phyloP scores from a whole-genome alignment of 176 grass and related monocot genomes.

The Musa beccarii region DNA sequence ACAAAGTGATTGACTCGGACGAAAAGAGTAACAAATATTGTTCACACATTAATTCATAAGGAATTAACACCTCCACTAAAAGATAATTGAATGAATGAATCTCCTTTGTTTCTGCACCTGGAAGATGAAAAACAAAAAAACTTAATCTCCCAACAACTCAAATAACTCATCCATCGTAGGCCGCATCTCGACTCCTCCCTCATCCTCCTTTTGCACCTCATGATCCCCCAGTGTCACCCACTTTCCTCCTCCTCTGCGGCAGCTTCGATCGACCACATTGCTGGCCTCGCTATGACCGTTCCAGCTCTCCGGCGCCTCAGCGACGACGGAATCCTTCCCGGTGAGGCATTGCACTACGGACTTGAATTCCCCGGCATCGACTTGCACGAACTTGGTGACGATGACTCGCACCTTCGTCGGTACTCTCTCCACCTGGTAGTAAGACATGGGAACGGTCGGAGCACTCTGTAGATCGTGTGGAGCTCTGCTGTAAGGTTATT shows the following conservation, averaged over 20 bases:
- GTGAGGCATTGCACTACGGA: conserved; percentile 50
- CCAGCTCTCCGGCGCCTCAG: background rate
- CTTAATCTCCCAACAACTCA: background rate
- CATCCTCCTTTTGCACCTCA: background rate
- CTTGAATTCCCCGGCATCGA: conserved; percentile 37
- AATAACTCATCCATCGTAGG: background rate
- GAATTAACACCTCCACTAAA: too few species aligned
- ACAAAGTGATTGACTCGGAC: too few species aligned
- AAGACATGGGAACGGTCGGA: background rate
- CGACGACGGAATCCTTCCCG: background rate
- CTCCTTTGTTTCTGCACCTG: background rate
- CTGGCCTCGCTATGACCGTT: too few species aligned
- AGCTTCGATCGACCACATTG: background rate
- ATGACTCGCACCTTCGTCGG: conserved; percentile 30
- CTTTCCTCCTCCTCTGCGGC: background rate
- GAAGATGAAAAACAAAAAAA: background rate
- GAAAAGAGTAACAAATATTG: too few species aligned
- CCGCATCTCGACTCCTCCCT: background rate
- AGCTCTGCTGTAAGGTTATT: too few species aligned
- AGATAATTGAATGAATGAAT: too few species aligned
- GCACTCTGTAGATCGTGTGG: too few species aligned
- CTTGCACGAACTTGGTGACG: conserved; percentile 45
- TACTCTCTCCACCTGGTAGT: background rate
- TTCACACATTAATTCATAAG: too few species aligned
- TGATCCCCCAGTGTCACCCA: too few species aligned